Conservation (phyloP, 2,329 filamentous ascomycete genomes). For the Teratosphaeria pseudoeucalypti region DNA sequence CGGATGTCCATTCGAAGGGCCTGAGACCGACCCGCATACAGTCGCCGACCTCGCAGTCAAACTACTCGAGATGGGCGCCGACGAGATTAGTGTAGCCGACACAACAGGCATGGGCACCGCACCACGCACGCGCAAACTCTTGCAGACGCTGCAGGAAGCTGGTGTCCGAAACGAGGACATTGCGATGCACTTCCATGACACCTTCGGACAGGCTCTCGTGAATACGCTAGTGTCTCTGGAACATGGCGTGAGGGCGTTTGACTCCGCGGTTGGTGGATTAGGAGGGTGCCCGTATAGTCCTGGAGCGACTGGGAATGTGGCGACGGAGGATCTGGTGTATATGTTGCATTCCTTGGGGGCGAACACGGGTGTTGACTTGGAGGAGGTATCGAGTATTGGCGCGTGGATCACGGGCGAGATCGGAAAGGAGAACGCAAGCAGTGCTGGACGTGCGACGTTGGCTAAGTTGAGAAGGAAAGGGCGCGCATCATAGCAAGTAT, state of each 20-base stretch:
- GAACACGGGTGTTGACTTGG: slow-evolving; percentile 61
- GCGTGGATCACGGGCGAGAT: slow-evolving; percentile 59
- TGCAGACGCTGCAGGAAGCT: slow-evolving; percentile 54
- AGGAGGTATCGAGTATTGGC: slow-evolving; percentile 57
- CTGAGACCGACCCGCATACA: slow-evolving; percentile 47
- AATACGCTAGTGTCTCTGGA: slow-evolving; percentile 70
- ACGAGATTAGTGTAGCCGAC: slow-evolving; percentile 83
- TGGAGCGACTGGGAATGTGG: slow-evolving; percentile 76
- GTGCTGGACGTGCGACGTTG: slow-evolving; percentile 52
- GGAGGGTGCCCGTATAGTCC: slow-evolving; percentile 80
- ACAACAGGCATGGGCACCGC: slow-evolving; percentile 85
- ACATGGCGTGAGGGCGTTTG: slow-evolving; percentile 68
- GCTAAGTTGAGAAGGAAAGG: slow-evolving; percentile 10
- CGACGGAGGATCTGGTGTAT: slow-evolving; percentile 76
- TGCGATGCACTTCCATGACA: slow-evolving; percentile 82
- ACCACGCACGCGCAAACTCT: slow-evolving; percentile 54
- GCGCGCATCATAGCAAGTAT: neutral
- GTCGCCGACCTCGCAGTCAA: slow-evolving; percentile 53
- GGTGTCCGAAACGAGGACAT: slow-evolving; percentile 60
- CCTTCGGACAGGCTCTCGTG: slow-evolving; percentile 74
- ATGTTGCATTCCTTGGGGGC: slow-evolving; percentile 62
- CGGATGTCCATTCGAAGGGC: slow-evolving; percentile 66
- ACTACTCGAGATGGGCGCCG: slow-evolving; percentile 74
- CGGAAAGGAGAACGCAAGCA: slow-evolving; percentile 53
- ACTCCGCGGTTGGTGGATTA: slow-evolving; percentile 67